Base-by-base conservation (phyloP, 164 flowering plant species). In the Vitis riparia region DNA sequence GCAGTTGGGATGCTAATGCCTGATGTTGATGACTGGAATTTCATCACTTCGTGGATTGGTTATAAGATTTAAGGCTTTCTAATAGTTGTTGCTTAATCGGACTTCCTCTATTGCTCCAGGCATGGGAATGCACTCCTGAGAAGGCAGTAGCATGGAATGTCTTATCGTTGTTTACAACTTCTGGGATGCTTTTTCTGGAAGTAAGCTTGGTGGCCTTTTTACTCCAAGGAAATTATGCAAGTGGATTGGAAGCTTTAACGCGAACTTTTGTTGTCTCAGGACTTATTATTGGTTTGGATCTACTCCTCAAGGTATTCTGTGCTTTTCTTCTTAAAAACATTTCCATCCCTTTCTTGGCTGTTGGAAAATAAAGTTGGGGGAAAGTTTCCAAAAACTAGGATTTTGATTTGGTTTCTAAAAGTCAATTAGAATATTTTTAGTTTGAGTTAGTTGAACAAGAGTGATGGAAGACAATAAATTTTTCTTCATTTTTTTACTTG, bases 191-290 rank as follows among this genome's bases (percentile, higher is more conserved):
- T 67, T 85, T 81, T 68, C 62, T 88, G 68, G 92, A 88, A 81
- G 83, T 88, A 48, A 88, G 92, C 77, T 78, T 88, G 81, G 56
- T 88, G 72, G 90, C 90, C 11, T 88, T 75, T 75, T 50, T 81
- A 16, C 69, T 78, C 47, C 82, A 81, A 75, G 81, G 82, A 59
- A 82, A 81, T 71, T 70, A 77, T 79, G 85, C 83, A 0, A 90
- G 84, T 78, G 93, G 97, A 16, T 71, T 85, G 75, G 93, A 92
- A 78, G 88, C 91, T 37, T 76, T 94, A 56, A 83, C 91, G 27
- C 86, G 87, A 15, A 88, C 95, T 16, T 92, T 92, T 73, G 71
- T 81, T 27, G 71, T 91, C 68, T 92, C 99, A 9, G 97, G 94
- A 55, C 32, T 84, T 23, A 62, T 91, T 76, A 91, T 92, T 75